Percentiles rank a stretch among this genome's conserved stretches.
These are phyloP conservation scores for Cynanchum wilfordii DNA, from an alignment of 257 asterid species.

Conservation along the genomic window DNA sequence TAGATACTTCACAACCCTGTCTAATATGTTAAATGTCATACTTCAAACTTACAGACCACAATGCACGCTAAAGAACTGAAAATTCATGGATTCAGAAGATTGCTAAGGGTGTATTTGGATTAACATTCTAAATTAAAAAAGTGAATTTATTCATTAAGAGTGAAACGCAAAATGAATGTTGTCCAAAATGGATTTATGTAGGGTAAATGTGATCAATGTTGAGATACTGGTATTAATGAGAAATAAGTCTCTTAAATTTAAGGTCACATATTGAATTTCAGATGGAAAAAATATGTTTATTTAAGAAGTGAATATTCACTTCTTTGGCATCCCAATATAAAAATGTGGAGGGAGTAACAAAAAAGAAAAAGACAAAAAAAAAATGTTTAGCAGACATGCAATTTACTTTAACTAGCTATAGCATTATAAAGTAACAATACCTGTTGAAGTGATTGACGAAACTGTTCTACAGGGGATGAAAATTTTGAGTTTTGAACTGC, in stretches of 20 bases:
- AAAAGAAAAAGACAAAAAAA: not conserved
- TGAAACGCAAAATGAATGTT: too few relatives aligned
- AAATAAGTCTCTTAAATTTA: not conserved
- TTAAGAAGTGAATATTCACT: not conserved
- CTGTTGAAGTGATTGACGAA: conserved; percentile 63
- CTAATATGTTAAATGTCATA: conserved; percentile 37
- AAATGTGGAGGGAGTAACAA: not conserved
- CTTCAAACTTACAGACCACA: conserved; percentile 26
- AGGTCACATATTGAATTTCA: not conserved
- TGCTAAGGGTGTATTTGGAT: too few relatives aligned
- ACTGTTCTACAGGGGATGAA: conserved; percentile 64
- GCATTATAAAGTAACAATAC: conserved; percentile 27
- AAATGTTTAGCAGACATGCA: not conserved
- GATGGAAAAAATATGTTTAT: not conserved
- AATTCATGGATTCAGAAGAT: not conserved
- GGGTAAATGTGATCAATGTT: too few relatives aligned
- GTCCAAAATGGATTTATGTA: too few relatives aligned
- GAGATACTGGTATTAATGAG: not conserved
- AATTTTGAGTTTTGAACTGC: conserved; percentile 49
- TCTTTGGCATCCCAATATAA: not conserved
- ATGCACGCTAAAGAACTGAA: not conserved
- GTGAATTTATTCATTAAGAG: too few relatives aligned
- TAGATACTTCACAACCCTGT: conserved; percentile 81
- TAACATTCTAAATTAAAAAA: too few relatives aligned
- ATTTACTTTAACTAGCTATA: not conserved